Evolutionary conservation across 768 basidiomycete species (phyloP).

Genomic region (Trametes coccinea): DNA sequence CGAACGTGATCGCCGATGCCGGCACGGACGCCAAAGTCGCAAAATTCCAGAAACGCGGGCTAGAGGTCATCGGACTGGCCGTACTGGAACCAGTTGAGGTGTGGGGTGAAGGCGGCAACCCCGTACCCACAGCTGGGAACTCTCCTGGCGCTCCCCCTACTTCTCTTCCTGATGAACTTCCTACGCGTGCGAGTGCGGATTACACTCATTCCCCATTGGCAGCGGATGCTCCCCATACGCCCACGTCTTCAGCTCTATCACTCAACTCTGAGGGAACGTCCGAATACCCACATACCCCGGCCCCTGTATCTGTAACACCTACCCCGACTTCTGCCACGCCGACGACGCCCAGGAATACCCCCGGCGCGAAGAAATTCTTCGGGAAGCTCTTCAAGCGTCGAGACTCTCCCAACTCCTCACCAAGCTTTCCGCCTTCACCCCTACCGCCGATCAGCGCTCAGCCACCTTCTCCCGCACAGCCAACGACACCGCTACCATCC

Average conservation of each 20-base stretch:
- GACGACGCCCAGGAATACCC: slow-evolving; percentile 30
- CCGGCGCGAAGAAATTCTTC: slow-evolving; percentile 54
- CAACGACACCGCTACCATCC: slow-evolving; percentile 4
- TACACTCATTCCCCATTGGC: slow-evolving; percentile 12
- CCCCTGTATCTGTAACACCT: slow-evolving; percentile 18
- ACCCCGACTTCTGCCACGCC: slow-evolving; percentile 20
- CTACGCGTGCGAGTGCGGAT: slow-evolving; percentile 18
- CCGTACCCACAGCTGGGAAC: slow-evolving; percentile 15
- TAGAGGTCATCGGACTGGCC: slow-evolving; percentile 74
- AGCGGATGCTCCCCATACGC: slow-evolving; percentile 29
- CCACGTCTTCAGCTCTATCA: slow-evolving; percentile 36
- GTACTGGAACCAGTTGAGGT: slow-evolving; percentile 82
- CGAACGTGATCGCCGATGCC: slow-evolving; percentile 83
- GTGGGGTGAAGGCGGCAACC: slow-evolving; percentile 40
- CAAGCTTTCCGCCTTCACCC: slow-evolving; percentile 32
- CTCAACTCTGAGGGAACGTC: slow-evolving; percentile 26
- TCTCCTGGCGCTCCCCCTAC: slow-evolving; percentile 18
- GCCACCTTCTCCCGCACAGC: slow-evolving; percentile 9
- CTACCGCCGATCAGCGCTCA: slow-evolving; percentile 10
- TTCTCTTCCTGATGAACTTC: slow-evolving; percentile 34
- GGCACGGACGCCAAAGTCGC: slow-evolving; percentile 88
- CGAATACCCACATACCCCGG: slow-evolving; percentile 20
- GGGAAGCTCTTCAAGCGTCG: slow-evolving; percentile 68
- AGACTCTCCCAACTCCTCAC: slow-evolving; percentile 32
- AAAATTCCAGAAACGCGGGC: slow-evolving; percentile 50